phyloP scores from a whole-genome alignment of 257 asterid genomes.

The Forsythia suspensa region DNA sequence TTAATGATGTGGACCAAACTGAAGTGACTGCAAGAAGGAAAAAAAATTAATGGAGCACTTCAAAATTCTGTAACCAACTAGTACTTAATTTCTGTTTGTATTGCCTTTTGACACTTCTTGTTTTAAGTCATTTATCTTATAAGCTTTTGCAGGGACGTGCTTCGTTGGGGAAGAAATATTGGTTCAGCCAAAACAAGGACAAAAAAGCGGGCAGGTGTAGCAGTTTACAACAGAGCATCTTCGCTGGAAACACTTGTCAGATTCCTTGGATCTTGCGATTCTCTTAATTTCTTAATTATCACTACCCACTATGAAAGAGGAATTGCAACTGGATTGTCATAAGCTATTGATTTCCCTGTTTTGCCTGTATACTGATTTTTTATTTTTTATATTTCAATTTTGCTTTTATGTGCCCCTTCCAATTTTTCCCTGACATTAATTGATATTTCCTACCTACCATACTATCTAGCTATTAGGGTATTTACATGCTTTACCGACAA shows the following conservation, averaged over 20 bases:
- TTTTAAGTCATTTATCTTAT: constrained; percentile 19
- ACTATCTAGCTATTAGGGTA: not conserved
- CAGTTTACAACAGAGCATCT: constrained; percentile 95
- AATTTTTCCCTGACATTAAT: not conserved
- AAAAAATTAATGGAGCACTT: not conserved
- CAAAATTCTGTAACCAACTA: constrained; percentile 10
- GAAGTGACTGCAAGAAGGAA: not conserved
- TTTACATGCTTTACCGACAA: not conserved
- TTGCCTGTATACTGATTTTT: too few relatives aligned
- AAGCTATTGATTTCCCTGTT: not conserved
- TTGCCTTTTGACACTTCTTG: not conserved
- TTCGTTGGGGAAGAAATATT: constrained; percentile 94
- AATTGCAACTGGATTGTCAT: not conserved
- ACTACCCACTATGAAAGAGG: not conserved
- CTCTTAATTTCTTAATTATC: not conserved
- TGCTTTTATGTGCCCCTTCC: constrained; percentile 9
- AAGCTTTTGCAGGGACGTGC: constrained; percentile 63
- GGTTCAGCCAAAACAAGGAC: constrained; percentile 87
- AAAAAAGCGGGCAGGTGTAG: constrained; percentile 91
- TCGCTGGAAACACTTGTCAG: constrained; percentile 92
- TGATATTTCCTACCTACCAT: not conserved
- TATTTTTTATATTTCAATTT: not conserved
- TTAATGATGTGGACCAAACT: not conserved
- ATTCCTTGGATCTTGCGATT: constrained; percentile 25
- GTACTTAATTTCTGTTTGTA: not conserved